A percentile compares a stretch with the other conserved stretches of the same genome.
Conservation (phyloP, 306 rosid genomes). For the Pyrus pyrifolia region DNA sequence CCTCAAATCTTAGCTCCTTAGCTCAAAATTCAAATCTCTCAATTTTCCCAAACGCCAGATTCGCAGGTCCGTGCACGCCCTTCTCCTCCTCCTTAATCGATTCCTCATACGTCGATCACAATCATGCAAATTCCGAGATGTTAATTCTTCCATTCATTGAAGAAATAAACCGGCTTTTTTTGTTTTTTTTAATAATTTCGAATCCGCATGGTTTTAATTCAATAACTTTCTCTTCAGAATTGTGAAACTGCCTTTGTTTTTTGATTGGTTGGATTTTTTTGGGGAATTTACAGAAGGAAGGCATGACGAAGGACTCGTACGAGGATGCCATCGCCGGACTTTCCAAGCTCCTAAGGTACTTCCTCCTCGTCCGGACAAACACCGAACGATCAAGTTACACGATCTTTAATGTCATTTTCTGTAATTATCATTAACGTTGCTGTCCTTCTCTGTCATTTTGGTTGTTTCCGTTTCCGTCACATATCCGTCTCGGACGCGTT, state of each 20-base stretch:
- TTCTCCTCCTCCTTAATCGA: neutral
- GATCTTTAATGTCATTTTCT: neutral
- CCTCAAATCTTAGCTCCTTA: neutral
- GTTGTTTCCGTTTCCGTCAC: neutral
- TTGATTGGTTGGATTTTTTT: neutral
- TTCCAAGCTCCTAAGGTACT: conserved; percentile 66
- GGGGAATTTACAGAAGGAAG: conserved; percentile 44
- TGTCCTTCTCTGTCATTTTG: conserved; percentile 22
- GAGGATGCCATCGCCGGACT: conserved; percentile 73
- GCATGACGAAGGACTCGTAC: conserved; percentile 63
- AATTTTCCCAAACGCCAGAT: neutral
- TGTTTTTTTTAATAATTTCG: neutral
- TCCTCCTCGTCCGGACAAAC: neutral
- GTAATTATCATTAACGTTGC: neutral
- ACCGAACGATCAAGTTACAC: neutral
- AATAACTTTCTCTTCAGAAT: neutral
- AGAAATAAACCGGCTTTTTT: too few species aligned
- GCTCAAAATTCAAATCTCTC: conserved; percentile 1
- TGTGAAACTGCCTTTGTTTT: neutral
- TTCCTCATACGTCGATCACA: neutral
- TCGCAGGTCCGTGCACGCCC: neutral
- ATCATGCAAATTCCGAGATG: neutral
- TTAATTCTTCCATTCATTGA: too few species aligned
- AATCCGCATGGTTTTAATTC: neutral
- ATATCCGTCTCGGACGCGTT: neutral